Evolutionary conservation across 140 eudicot genomes (phyloP).

Genomic region (Anethum foeniculum): DNA sequence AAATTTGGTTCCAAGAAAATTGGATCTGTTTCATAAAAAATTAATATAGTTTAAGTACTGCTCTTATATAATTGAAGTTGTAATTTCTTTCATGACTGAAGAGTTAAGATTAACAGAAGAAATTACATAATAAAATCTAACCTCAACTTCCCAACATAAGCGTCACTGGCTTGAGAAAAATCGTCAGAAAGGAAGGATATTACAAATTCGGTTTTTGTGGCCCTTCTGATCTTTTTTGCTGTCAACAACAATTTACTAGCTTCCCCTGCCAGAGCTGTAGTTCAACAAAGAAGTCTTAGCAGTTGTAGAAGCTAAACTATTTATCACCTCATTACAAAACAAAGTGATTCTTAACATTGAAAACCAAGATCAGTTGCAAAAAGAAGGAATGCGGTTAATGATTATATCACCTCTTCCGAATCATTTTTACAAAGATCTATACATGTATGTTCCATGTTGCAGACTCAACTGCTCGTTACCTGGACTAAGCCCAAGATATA

Average conservation of each 20-base stretch:
- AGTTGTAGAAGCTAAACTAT: neutral
- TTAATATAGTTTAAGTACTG: neutral
- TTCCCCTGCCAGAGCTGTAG: slow-evolving; percentile 14
- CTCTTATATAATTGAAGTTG: neutral
- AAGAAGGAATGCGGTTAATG: neutral
- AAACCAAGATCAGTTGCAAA: neutral
- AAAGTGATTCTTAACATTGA: neutral
- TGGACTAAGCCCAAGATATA: slow-evolving; percentile 14
- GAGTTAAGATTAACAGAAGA: neutral
- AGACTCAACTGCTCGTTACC: neutral
- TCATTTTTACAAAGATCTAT: neutral
- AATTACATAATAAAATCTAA: neutral
- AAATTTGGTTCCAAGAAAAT: slow-evolving; percentile 12
- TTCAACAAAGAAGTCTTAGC: neutral
- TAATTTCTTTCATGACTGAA: neutral
- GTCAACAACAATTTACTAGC: slow-evolving; percentile 15
- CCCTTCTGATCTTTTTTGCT: slow-evolving; percentile 12
- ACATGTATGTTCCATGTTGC: neutral
- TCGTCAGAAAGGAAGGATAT: slow-evolving; percentile 11
- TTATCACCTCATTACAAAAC: neutral
- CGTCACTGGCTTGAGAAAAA: slow-evolving; percentile 13
- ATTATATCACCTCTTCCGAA: neutral
- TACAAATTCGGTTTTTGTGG: slow-evolving; percentile 10
- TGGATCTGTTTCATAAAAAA: neutral
- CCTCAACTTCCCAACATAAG: slow-evolving; percentile 16